Base-by-base conservation (phyloP, 768 basidiomycete genomes). In the Suillus placidus region DNA sequence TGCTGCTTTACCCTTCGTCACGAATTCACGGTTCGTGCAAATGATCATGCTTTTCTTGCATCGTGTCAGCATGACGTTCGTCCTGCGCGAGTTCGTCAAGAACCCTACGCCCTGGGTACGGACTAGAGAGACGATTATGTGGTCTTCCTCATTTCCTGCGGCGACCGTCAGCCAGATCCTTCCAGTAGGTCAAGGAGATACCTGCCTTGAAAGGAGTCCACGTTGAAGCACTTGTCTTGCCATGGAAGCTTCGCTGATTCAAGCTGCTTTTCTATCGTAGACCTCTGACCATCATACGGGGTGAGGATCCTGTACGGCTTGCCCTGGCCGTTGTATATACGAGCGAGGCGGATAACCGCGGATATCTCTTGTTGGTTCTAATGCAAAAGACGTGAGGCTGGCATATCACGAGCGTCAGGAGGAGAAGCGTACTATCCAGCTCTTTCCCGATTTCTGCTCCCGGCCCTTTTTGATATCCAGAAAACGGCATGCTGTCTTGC, bases 11-110 rank as follows among this genome's bases (percentile, higher is more conserved):
- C 64, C 69, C 6, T 12, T 9, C 18, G 30, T 64, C 20, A 78
- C 69, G 51, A 73, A 78, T 8, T 62, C 30, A 5, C 79, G 79
- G 66, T 77, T 89, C 9, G 88, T 82, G 61, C 89, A 80, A 71
- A 95, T 87, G 69, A 87, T 86, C 91, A 94, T 94, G 42, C 86
- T 87, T 57, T 76, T 73, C 73, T 88, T 89, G 80, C 88, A 93
- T 26, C 92, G 84, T 38, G 89, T 90, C 38, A 94, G 82, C 92
- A 94, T 92, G 52, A 94, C 93, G 84, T 94, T 94, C 56, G 88
- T 90, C 6, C 93, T 83, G 12, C 88, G 82, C 7, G 82, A 63
- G 69, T 85, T 87, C 16, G 72, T 77, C 26, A 94, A 78, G 69
- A 95, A 95, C 14, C 93, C 93, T 23, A 85, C 75, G 18, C 74